Evolutionary conservation across 306 rosid genomes (phyloP), one percentile per base, ranked within the genome.

Genomic region (Prunus mongolica): DNA sequence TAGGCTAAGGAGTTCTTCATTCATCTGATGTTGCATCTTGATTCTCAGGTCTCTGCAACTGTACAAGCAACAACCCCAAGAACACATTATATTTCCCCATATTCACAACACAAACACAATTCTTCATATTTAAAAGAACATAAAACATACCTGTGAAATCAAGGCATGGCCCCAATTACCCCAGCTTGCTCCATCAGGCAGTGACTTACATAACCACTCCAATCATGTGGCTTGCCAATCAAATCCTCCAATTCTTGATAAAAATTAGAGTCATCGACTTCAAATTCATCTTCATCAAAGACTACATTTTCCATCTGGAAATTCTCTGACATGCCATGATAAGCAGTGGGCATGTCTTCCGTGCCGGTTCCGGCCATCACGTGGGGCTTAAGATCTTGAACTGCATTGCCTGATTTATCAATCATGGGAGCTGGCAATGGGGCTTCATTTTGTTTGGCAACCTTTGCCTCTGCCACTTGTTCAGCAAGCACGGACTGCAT

Each of bases 211-310:
- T 82, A 85, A 65, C 89, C 92, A 75, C 86, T 86, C 88, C 89
- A 92, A 58, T 89, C 97, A 10, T 71, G 18, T 24, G 91, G 91
- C 73, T 90, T 89, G 38, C 72, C 84, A 52, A 92, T 86, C 93
- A 90, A 82, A 84, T 92, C 93, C 88, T 90, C 97, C 76, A 90
- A 73, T 62, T 95, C 96, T 67, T 86, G 88, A 72, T 88, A 92
- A 58, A 95, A 81, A 38, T 83, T 86, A 0, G 92, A 82, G 84
- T 88, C 96, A 79, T 88, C 89, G 56, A 82, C 81, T 62, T 77
- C 86, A 27, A 83, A 67, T 46, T 76, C 89, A 75, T 90, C 96
- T 73, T 90, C 93, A 54, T 85, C 92, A 50, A 81, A 78, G 44
- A 67, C 28, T 63, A 79, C 55, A 60, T 57, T 84, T 20, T 87